These are phyloP conservation scores for Eimeria necatrix DNA, from an alignment of 169 alveolate genomes.

Conservation along the genomic window DNA sequence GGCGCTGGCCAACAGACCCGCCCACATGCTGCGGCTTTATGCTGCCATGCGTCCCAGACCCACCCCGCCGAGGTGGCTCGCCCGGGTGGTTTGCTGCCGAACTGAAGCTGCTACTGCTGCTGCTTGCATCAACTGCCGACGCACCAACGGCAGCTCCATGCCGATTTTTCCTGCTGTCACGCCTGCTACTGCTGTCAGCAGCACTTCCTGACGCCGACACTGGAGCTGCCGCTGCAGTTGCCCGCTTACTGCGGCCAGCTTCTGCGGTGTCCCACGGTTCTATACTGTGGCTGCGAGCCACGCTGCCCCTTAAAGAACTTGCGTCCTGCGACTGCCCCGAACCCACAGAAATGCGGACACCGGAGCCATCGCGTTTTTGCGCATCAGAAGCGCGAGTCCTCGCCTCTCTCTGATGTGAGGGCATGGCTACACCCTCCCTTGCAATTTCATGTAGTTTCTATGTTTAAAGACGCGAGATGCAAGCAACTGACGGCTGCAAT, in stretches of 20 bases:
- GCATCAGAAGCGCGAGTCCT: slow-evolving; percentile 66
- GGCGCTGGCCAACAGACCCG: slow-evolving; percentile 55
- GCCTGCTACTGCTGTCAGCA: slow-evolving; percentile 42
- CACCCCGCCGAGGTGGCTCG: slow-evolving; percentile 23
- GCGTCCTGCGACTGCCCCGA: slow-evolving; percentile 1
- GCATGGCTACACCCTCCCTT: slow-evolving; percentile 64
- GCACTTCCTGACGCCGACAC: slow-evolving; percentile 54
- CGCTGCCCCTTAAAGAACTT: slow-evolving; percentile 58
- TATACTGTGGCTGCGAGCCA: slow-evolving; percentile 62
- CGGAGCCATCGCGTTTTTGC: slow-evolving; percentile 59
- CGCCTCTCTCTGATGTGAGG: slow-evolving; percentile 61
- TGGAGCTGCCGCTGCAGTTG: slow-evolving; percentile 33
- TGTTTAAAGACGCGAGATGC: slow-evolving; percentile 49
- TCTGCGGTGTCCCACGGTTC: slow-evolving; percentile 71
- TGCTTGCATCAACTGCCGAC: slow-evolving; percentile 31
- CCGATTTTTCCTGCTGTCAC: slow-evolving; percentile 42
- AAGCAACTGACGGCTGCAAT: slow-evolving; percentile 70
- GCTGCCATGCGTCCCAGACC: slow-evolving; percentile 36
- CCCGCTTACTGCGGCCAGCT: slow-evolving; percentile 49
- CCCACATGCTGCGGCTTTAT: slow-evolving; percentile 36
- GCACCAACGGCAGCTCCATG: slow-evolving; percentile 34
- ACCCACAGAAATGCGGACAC: neutral
- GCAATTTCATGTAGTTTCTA: slow-evolving; percentile 39
- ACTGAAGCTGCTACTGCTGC: slow-evolving; percentile 59
- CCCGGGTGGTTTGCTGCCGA: slow-evolving; percentile 4